Evolutionary conservation across 2,329 filamentous ascomycete genomes (phyloP), one percentile per base, ranked within the genome.

Genomic region (Macroventuria anomochaeta): DNA sequence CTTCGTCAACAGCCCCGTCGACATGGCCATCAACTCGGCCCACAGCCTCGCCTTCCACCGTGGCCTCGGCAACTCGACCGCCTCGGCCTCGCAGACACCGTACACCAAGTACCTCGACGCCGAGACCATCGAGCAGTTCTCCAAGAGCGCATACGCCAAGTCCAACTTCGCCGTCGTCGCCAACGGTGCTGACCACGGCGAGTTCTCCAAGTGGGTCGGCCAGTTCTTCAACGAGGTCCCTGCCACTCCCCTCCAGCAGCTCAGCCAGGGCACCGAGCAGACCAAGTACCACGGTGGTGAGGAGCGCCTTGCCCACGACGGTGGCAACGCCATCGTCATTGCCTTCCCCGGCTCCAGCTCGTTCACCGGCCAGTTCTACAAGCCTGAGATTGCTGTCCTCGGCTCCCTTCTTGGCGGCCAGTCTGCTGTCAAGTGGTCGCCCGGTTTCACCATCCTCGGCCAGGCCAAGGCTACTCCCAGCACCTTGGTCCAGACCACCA

Each of bases 251-350:
- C 18, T 64, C 67, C 76, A 81, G 60, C 73, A 76, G 78, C 50
- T 57, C 37, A 65, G 79, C 33, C 78, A 89, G 60, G 83, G 85
- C 73, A 79, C 81, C 58, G 77, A 85, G 63, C 81, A 89, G 61
- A 85, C 86, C 74, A 95, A 93, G 79, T 99, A 97, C 86, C 90
- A 86, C 72, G 95, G 95, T 76, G 96, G 95, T 73, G 92, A 99
- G 83, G 91, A 96, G 81, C 91, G 95, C 67, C 89, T 90, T 64
- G 83, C 89, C 61, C 89, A 91, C 76, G 82, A 81, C 55, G 81
- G 82, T 62, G 89, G 90, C 65, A 97, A 96, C 80, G 84, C 92
- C 36, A 76, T 96, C 67, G 90, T 96, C 64, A 86, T 99, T 72
- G 95, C 87, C 59, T 97, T 99, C 88, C 90, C 92, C 53, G 93